phyloP scores from a whole-genome alignment of 495 filamentous ascomycete species.

The Penicillium robsamsonii region DNA sequence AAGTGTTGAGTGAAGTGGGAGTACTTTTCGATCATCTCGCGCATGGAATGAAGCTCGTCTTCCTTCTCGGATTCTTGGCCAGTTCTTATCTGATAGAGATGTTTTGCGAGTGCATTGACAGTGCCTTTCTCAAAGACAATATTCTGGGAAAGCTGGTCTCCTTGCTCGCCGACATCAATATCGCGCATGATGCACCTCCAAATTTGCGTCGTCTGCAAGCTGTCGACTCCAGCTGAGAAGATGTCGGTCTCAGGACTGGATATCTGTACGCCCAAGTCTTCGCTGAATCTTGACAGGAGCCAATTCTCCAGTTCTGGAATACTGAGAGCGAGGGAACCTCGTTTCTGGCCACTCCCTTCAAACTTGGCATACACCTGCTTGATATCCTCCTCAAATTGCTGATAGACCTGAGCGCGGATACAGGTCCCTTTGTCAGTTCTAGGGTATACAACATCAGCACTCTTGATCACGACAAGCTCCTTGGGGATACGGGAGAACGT shows the following conservation, averaged over 20 bases:
- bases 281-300: slow-evolving; percentile 26
- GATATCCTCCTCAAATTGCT: slow-evolving; percentile 48
- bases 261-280: slow-evolving; percentile 24
- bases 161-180: slow-evolving; percentile 30
- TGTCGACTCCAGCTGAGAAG: slow-evolving; percentile 56
- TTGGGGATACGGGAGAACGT: slow-evolving; percentile 54
- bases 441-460: slow-evolving; percentile 45
- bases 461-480: slow-evolving; percentile 49
- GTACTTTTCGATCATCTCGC: slow-evolving; percentile 41
- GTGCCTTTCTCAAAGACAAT: slow-evolving; percentile 49
- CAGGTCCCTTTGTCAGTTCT: slow-evolving; percentile 56
- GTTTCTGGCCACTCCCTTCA: slow-evolving; percentile 24
- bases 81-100: slow-evolving; percentile 26
- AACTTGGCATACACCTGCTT: slow-evolving; percentile 42
- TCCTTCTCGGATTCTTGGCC: slow-evolving; percentile 23
- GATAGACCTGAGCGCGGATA: slow-evolving; percentile 55
- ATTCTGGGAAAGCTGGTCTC: slow-evolving; percentile 40
- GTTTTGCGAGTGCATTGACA: slow-evolving; percentile 32
- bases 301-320: slow-evolving; percentile 25
- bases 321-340: slow-evolving; percentile 20
- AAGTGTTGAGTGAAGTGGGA: slow-evolving; percentile 36
- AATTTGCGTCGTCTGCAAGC: slow-evolving; percentile 51
- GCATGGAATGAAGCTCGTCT: slow-evolving; percentile 32
- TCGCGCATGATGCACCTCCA: slow-evolving; percentile 37
- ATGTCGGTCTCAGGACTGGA: slow-evolving; percentile 45